These are phyloP conservation scores for Aureobasidium sp. DNA, from an alignment of 2,329 filamentous ascomycete genomes.

Conservation along the genomic window DNA sequence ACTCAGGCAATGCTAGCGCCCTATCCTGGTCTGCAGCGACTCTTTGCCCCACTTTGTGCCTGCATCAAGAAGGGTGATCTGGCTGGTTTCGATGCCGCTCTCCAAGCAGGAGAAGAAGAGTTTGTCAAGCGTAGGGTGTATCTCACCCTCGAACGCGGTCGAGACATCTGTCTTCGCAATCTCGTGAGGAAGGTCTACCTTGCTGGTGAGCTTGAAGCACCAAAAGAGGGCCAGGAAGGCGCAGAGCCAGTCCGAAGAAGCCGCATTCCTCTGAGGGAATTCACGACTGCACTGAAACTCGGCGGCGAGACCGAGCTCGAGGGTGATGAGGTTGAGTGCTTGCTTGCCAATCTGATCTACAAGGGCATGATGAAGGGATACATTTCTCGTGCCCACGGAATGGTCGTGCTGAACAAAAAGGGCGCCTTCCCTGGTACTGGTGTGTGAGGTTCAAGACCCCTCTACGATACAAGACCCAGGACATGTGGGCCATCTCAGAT, in stretches of 20 bases:
- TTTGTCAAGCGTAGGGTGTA: conserved; percentile 93
- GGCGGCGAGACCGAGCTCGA: conserved; percentile 42
- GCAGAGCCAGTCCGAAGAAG: conserved; percentile 55
- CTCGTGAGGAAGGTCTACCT: conserved; percentile 86
- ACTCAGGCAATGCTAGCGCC: conserved; percentile 60
- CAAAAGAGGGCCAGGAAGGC: conserved; percentile 52
- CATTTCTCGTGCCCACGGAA: conserved; percentile 81
- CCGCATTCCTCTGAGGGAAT: conserved; percentile 73
- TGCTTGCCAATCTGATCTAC: conserved; percentile 95
- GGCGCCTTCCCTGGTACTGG: conserved; percentile 91
- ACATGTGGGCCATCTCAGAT: not conserved
- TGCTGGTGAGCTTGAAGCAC: conserved; percentile 68
- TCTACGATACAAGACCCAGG: no score
- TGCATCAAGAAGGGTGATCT: conserved; percentile 81
- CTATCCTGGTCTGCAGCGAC: conserved; percentile 64
- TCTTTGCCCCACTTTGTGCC: conserved; percentile 68
- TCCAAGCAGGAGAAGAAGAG: conserved; percentile 76
- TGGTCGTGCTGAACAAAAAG: conserved; percentile 86
- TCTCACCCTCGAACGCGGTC: conserved; percentile 81
- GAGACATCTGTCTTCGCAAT: conserved; percentile 87
- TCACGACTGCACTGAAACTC: conserved; percentile 73
- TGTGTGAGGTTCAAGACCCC: conserved; percentile 29
- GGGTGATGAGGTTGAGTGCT: conserved; percentile 88
- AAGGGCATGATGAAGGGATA: conserved; percentile 75
- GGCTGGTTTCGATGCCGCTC: conserved; percentile 70